Conservation (phyloP, 805 yeast genomes). For the Zygoascus flipseniorum region DNA sequence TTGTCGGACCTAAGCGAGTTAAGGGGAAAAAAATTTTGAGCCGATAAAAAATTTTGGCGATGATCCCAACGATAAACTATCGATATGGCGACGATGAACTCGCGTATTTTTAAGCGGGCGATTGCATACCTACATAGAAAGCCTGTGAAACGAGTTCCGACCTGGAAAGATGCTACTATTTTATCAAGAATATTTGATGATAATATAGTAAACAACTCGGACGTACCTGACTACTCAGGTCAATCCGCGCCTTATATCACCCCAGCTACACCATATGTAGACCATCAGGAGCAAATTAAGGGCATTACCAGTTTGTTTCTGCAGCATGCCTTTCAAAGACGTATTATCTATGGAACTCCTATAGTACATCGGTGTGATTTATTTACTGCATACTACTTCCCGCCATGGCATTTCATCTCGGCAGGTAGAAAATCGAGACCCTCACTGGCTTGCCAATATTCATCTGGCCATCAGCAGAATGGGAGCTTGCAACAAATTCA, state of each 20-base stretch:
- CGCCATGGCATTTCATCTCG: conserved; percentile 14
- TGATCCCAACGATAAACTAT: too few relatives aligned
- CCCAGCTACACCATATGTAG: not conserved
- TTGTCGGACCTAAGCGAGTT: not conserved
- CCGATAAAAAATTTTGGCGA: not conserved
- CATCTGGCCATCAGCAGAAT: conserved; percentile 12
- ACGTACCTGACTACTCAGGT: not conserved
- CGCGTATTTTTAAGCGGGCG: not conserved
- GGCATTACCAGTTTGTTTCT: not conserved
- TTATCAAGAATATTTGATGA: not conserved
- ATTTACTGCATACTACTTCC: conserved; percentile 11
- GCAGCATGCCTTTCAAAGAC: not conserved
- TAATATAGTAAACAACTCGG: not conserved
- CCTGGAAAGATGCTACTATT: not conserved
- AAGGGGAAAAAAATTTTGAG: not conserved
- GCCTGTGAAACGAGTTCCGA: not conserved
- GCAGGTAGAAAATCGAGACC: conserved; percentile 18
- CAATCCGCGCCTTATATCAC: not conserved
- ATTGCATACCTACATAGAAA: not conserved
- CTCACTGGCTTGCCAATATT: conserved; percentile 8
- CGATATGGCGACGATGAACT: too few relatives aligned
- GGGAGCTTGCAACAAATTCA: conserved; percentile 5
- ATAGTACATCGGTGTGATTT: conserved; percentile 9
- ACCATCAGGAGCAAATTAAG: not conserved
- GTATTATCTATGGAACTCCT: conserved; percentile 4